Conservation (phyloP, 768 basidiomycete species). For the Exidia glandulosa region DNA sequence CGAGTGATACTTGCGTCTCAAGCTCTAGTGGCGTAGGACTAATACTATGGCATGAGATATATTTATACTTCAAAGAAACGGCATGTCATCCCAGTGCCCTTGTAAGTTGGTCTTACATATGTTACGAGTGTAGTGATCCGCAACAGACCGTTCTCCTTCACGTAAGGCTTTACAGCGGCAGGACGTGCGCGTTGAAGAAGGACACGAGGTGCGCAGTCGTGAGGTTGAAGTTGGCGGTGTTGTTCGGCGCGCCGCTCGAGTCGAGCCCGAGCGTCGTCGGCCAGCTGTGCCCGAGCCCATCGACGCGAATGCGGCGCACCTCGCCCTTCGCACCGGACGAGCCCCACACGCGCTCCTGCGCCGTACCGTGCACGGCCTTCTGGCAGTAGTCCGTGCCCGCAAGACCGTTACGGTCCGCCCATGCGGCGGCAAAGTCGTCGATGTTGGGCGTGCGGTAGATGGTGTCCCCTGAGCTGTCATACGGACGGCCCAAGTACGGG, state of each 20-base stretch:
- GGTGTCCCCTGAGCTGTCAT: conserved; percentile 1
- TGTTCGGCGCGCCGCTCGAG: conserved; percentile 1
- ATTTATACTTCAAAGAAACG: too few relatives aligned
- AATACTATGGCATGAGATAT: too few relatives aligned
- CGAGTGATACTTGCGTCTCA: too few relatives aligned
- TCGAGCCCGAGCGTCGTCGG: conserved; percentile 14
- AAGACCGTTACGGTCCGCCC: conserved; percentile 15
- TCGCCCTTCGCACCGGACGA: conserved; percentile 4
- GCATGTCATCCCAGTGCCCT: too few relatives aligned
- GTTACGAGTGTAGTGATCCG: neutral
- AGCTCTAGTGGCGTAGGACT: too few relatives aligned
- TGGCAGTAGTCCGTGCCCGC: neutral
- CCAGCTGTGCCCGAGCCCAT: conserved; percentile 15
- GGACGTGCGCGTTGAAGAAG: conserved; percentile 1
- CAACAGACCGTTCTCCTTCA: too few relatives aligned
- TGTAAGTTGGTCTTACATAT: too few relatives aligned
- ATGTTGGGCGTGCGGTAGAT: conserved; percentile 8
- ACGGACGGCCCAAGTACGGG: conserved; percentile 10
- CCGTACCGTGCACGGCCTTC: conserved; percentile 1
- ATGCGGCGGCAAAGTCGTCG: conserved; percentile 9
- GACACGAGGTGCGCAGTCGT: neutral
- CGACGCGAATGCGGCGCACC: conserved; percentile 9
- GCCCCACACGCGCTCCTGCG: conserved; percentile 1
- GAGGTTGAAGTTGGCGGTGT: conserved; percentile 5
- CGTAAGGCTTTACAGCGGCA: neutral